Conservation (phyloP, 73 alveolate genomes). For the Paramecium bursaria region DNA sequence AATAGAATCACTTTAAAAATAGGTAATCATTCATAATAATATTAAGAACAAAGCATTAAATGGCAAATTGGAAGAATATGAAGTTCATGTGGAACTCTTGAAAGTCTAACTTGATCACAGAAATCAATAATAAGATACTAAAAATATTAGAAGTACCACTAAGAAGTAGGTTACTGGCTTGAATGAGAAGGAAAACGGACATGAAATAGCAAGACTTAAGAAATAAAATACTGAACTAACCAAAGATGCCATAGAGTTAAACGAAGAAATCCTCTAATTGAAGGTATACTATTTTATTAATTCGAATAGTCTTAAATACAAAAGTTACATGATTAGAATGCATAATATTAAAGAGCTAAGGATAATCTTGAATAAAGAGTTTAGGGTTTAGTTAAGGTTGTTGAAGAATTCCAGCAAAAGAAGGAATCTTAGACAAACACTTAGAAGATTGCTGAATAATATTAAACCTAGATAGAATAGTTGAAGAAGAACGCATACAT, state of each 20-base stretch:
- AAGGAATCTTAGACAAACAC: not conserved
- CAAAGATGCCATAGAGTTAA: slow-evolving; percentile 36
- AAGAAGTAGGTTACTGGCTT: not conserved
- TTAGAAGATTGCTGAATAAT: not conserved
- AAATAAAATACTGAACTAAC: slow-evolving; percentile 52
- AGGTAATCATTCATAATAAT: not conserved
- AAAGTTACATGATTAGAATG: not conserved
- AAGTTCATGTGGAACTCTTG: slow-evolving; percentile 24
- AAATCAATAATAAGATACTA: not conserved
- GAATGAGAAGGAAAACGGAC: slow-evolving; percentile 10
- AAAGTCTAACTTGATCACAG: slow-evolving; percentile 31
- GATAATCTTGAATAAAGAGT: slow-evolving; percentile 17
- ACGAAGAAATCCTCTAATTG: slow-evolving; percentile 28
- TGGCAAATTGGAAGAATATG: slow-evolving; percentile 45
- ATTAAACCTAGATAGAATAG: not conserved
- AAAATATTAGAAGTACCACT: not conserved
- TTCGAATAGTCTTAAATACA: not conserved
- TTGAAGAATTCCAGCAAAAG: slow-evolving; percentile 34
- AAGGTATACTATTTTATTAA: slow-evolving; percentile 5
- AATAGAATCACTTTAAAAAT: not conserved
- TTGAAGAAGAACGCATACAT: slow-evolving; percentile 27
- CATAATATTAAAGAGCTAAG: not conserved
- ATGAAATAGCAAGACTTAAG: slow-evolving; percentile 4
- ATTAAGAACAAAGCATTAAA: slow-evolving; percentile 15
- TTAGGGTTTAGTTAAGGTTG: slow-evolving; percentile 28